Conservation (phyloP, 1,284 basidiomycete species). For the Malassezia slooffiae region DNA sequence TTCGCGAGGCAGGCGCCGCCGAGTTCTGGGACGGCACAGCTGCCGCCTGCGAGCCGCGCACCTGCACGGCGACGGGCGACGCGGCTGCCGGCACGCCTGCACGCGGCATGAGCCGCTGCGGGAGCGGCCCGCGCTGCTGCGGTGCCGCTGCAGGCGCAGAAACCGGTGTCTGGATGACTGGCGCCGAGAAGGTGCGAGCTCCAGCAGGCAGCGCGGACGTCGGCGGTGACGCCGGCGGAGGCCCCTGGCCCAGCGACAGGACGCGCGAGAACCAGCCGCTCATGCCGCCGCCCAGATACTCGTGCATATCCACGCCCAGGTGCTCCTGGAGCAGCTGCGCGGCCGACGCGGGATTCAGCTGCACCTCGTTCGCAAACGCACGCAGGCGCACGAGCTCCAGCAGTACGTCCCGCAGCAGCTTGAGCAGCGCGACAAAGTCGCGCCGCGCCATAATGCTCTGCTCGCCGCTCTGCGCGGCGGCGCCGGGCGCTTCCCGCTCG, state of each 20-base stretch:
- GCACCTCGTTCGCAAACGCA: slow-evolving; percentile 73
- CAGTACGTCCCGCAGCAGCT: slow-evolving; percentile 73
- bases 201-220: no score
- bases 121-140: background rate
- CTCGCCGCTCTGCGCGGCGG: slow-evolving; percentile 7
- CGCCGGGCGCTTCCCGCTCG: slow-evolving; percentile 49
- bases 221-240: no score
- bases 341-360: slow-evolving; percentile 68
- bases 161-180: no score
- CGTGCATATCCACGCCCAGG: slow-evolving; percentile 35
- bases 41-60: background rate
- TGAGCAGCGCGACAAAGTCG: slow-evolving; percentile 73
- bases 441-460: slow-evolving; percentile 58
- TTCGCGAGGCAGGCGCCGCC: slow-evolving; percentile 2
- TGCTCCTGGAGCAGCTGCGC: slow-evolving; percentile 37
- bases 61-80: slow-evolving; percentile 1
- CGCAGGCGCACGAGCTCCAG: slow-evolving; percentile 71
- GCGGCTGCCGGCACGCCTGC: background rate
- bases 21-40: background rate
- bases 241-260: slow-evolving; percentile 4
- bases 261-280: slow-evolving; percentile 12
- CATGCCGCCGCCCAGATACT: slow-evolving; percentile 22
- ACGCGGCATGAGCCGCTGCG: background rate
- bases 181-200: no score
- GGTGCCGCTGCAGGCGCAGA: background rate